A percentile compares a stretch with the other conserved stretches of the same genome.
phyloP scores from a whole-genome alignment of 768 basidiomycete species.

The Macrolepiota dolichaula region DNA sequence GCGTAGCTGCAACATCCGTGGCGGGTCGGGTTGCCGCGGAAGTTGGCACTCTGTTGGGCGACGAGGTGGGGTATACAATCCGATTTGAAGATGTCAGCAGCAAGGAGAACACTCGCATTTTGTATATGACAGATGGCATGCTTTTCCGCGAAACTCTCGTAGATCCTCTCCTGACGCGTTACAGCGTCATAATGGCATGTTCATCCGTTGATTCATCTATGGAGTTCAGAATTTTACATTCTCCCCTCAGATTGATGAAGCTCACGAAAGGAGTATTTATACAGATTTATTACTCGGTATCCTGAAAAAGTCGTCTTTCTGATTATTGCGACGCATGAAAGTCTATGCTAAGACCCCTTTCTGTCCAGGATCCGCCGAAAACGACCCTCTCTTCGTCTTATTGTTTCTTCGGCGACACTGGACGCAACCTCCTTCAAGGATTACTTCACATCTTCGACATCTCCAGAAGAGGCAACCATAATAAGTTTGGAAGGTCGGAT shows the following conservation, averaged over 20 bases:
- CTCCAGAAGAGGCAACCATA: conserved; percentile 72
- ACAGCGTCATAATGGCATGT: conserved; percentile 91
- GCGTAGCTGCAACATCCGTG: conserved; percentile 94
- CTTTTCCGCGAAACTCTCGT: conserved; percentile 91
- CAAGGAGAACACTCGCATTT: conserved; percentile 81
- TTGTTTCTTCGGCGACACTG: conserved; percentile 95
- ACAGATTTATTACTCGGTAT: conserved; percentile 91
- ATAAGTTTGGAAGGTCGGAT: conserved; percentile 91
- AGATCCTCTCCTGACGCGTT: conserved; percentile 88
- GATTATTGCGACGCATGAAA: neutral
- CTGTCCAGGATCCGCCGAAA: conserved; percentile 79
- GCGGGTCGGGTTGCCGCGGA: conserved; percentile 90
- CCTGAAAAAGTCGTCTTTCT: conserved; percentile 74
- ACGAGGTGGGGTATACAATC: conserved; percentile 97
- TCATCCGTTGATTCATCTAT: neutral
- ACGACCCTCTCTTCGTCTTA: conserved; percentile 82
- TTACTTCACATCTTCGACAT: conserved; percentile 73
- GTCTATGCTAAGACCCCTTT: conserved; percentile 1
- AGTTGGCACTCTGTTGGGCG: conserved; percentile 83
- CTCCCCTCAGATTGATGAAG: conserved; percentile 82
- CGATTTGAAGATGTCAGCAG: conserved; percentile 92
- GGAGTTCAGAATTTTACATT: conserved; percentile 4
- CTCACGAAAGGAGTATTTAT: conserved; percentile 94
- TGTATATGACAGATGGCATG: conserved; percentile 98
- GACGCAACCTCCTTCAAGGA: conserved; percentile 88